Evolutionary conservation across 305 asterid species (phyloP).

Genomic region (Rubia balearica): DNA sequence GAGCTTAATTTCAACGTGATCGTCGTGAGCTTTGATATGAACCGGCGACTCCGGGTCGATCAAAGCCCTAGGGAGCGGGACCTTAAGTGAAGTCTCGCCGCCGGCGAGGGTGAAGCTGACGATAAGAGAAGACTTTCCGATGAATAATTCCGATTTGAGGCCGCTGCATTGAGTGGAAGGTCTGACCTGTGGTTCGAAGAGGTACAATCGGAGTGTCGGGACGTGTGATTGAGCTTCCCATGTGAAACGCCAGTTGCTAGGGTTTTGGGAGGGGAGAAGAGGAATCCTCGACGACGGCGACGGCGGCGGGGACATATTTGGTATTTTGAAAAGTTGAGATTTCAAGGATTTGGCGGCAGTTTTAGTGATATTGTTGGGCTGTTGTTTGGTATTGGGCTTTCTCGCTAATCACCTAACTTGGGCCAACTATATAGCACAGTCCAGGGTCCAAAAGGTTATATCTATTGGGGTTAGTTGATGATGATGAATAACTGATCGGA

Average conservation of each 20-base stretch:
- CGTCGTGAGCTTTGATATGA: constrained; percentile 48
- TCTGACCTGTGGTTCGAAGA: constrained; percentile 43
- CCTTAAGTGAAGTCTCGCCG: constrained; percentile 34
- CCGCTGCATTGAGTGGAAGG: constrained; percentile 44
- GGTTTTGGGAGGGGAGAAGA: constrained; percentile 31
- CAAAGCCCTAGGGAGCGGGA: constrained; percentile 64
- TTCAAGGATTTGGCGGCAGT: constrained; percentile 18
- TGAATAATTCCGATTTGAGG: constrained; percentile 37
- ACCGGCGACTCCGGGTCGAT: constrained; percentile 59
- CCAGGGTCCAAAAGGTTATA: too few relatives aligned
- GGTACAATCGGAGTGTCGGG: constrained; percentile 52
- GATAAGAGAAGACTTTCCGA: constrained; percentile 41
- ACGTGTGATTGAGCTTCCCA: constrained; percentile 89
- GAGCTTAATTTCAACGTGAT: constrained; percentile 72
- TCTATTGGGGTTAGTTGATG: too few relatives aligned
- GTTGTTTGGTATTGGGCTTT: constrained; percentile 7
- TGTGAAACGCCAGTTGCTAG: constrained; percentile 59
- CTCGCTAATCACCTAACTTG: background rate
- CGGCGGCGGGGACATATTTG: constrained; percentile 28
- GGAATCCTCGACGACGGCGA: constrained; percentile 24
- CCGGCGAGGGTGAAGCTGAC: constrained; percentile 36
- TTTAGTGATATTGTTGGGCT: constrained; percentile 7
- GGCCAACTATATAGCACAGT: background rate
- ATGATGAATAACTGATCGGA: too few relatives aligned
- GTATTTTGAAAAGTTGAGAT: background rate